Base-by-base conservation (phyloP, 2,329 filamentous ascomycete genomes). In the Xylariales sp. region DNA sequence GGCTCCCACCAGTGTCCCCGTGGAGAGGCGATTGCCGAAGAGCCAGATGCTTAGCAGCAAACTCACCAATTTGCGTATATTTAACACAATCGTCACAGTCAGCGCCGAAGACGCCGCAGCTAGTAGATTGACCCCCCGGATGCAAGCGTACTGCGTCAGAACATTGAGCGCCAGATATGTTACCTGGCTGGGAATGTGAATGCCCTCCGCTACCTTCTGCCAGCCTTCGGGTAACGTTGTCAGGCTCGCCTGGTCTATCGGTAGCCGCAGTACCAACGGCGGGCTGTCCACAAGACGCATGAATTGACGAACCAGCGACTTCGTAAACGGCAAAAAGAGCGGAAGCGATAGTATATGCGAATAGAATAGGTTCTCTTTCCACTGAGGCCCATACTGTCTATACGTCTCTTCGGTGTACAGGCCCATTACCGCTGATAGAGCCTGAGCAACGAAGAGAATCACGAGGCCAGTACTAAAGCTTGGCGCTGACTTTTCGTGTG, bases 351-450 rank as follows among this genome's bases (percentile, higher is more conserved):
- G 84, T 7, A 93, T 78, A 72, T 92, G 90, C 1, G 93, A 97
- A 83, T 98, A 99, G 82, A 99, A 98, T 12, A 99, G 86, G 72
- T 97, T 97, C 79, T 98, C 96, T 74, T 91, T 92, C 93, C 96
- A 98, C 79, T 96, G 91, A 36, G 92, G 92, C 5, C 94, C 94
- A 79, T 97, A 94, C 64, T 86, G 87, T 66, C 87, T 87, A 82
- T 98, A 99, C 0, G 94, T 93, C 72, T 94, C 90, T 79, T 99
- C 94, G 0, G 95, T 95, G 78, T 97, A 98, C 36, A 97, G 87
- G 4, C 96, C 96, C 91, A 98, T 97, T 76, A 94, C 91, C 28
- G 96, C 94, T 7, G 94, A 97, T 28, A 98, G 86, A 4, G 97
- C 81, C 81, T 99, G 96, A 1, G 96, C 96, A 45, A 97, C 79